Conservation (phyloP, 129 eudicot genomes). For the Chrysanthemum lavandulifolium region DNA sequence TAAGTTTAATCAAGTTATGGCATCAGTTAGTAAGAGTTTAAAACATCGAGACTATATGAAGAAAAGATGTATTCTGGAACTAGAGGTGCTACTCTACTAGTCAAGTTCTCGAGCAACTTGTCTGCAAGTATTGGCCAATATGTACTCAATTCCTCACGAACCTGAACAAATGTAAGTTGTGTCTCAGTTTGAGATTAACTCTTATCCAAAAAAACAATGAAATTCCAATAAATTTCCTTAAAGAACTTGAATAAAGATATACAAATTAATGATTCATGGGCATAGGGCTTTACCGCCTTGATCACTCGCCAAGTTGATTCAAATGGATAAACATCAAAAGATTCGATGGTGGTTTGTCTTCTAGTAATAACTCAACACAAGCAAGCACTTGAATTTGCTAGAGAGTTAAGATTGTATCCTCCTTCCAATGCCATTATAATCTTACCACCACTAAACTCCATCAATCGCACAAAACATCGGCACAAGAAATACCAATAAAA, state of each 20-base stretch:
- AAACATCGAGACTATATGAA: no score
- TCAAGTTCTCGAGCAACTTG: constrained; percentile 51
- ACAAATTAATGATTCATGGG: not conserved
- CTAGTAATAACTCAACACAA: constrained; percentile 72
- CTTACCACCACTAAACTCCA: constrained; percentile 84
- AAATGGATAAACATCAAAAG: constrained; percentile 62
- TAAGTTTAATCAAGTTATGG: no score
- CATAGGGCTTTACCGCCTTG: not conserved
- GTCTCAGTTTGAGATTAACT: not conserved
- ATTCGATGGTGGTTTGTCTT: constrained; percentile 44
- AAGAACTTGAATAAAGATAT: no score
- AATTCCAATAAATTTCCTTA: not conserved
- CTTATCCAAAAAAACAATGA: no score
- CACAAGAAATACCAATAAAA: not conserved
- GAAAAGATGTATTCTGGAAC: no score
- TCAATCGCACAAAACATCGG: constrained; percentile 47
- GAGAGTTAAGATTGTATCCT: constrained; percentile 78
- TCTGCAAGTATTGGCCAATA: constrained; percentile 70
- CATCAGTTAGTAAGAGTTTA: not conserved
- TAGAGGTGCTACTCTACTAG: constrained; percentile 45
- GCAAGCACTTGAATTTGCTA: constrained; percentile 73
- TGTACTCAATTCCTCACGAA: constrained; percentile 59
- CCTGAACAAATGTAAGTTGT: constrained; percentile 39
- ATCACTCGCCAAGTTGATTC: constrained; percentile 63
- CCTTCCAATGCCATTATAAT: constrained; percentile 89